Conservation (phyloP, 352 stramenopile genomes). For the Globisporangium takayamanum region DNA sequence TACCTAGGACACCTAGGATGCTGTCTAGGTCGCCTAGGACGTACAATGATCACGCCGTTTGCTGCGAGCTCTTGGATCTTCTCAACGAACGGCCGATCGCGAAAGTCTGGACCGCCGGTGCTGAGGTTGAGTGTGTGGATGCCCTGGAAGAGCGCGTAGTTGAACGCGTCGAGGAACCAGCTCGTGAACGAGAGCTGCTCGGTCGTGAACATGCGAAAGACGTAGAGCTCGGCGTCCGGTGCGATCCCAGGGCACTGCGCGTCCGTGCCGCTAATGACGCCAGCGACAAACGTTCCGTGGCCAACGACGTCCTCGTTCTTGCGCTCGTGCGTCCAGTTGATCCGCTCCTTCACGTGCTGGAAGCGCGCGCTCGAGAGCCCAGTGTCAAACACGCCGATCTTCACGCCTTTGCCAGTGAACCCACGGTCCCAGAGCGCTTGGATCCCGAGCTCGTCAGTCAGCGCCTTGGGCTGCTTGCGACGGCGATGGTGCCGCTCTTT, state of each 20-base stretch:
- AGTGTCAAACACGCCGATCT: slow-evolving; percentile 85
- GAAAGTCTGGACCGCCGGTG: slow-evolving; percentile 79
- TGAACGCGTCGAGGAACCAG: slow-evolving; percentile 89
- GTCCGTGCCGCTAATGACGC: slow-evolving; percentile 55
- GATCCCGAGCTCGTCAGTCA: slow-evolving; percentile 50
- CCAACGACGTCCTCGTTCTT: slow-evolving; percentile 66
- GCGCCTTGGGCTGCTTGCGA: slow-evolving; percentile 19
- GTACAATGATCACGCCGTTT: slow-evolving; percentile 72
- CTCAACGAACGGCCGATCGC: slow-evolving; percentile 83
- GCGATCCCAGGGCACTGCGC: slow-evolving; percentile 68
- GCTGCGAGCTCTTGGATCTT: slow-evolving; percentile 80
- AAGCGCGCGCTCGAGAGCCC: slow-evolving; percentile 48
- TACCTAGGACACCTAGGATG: no score
- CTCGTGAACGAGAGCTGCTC: slow-evolving; percentile 85
- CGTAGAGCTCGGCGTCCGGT: slow-evolving; percentile 64
- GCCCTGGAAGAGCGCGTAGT: slow-evolving; percentile 74
- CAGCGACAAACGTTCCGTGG: slow-evolving; percentile 83
- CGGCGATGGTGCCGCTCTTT: not conserved
- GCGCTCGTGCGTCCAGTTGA: slow-evolving; percentile 86
- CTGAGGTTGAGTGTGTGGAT: slow-evolving; percentile 86
- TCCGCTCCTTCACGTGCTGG: slow-evolving; percentile 62
- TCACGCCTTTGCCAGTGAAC: slow-evolving; percentile 66
- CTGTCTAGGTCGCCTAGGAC: not conserved
- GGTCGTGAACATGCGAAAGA: slow-evolving; percentile 86
- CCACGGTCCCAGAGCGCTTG: slow-evolving; percentile 50